Evolutionary conservation across 2,329 filamentous ascomycete species (phyloP), one percentile per base, ranked within the genome.

Genomic region (Fusarium haematococcum): DNA sequence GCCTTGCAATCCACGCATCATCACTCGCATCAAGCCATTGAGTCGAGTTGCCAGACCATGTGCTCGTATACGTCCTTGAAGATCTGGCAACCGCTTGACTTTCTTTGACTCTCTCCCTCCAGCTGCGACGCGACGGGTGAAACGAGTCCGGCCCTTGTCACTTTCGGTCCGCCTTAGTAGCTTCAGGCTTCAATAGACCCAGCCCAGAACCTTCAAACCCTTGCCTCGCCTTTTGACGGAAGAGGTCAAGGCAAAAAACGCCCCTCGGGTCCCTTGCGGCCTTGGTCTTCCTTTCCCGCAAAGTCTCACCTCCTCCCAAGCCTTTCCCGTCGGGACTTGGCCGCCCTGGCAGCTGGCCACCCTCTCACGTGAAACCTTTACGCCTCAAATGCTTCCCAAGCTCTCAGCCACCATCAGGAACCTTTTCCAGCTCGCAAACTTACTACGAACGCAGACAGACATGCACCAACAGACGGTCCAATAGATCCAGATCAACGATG

Each of bases 91-190:
- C 13, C 30, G 32, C 32, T 33, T 33, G 32, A 33, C 32, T 33
- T 33, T 33, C 32, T 32, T 43, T 43, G 32, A n/a, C 48, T 45
- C 41, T 45, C 14, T 25, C 39, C 18, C 39, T 41, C 37, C 23
- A 14, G 27, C 68, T 60, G 54, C n/a, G 32, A 27, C 45, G 27
- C 50, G n/a, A 60, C 54, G 37, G 30, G 57, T 58, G 60, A 75
- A 75, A 65, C 65, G 16, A 74, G 73, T 63, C 43, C 60, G 41
- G 67, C 52, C 63, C 63, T 70, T 27, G 61, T 66, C 56, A 64
- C 65, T 39, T 72, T 72, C 68, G 71, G 70, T 64, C 73, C 73
- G 73, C 16, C 43, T 10, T 57, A 35, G 65, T 75, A 75, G 73
- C 69, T 75, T 69, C 71, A 67, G 64, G 56, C 68, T 73, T 72